Percentiles rank a stretch among this genome's conserved stretches.
Conservation (phyloP, 169 alveolate genomes). For the Eimeria necatrix region DNA sequence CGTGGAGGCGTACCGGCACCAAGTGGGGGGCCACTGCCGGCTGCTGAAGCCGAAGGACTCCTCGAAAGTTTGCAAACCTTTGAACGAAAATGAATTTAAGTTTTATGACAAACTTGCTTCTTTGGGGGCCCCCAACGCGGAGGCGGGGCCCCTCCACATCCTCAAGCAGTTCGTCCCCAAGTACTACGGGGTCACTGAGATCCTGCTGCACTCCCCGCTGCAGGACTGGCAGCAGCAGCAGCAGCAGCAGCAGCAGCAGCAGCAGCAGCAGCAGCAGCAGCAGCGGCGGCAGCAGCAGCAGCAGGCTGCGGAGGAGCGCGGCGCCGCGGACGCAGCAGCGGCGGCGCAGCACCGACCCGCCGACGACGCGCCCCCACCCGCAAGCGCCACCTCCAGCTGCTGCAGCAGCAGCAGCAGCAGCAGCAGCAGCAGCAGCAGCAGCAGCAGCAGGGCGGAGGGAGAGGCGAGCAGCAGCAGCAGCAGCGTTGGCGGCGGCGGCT, state of each 20-base stretch:
- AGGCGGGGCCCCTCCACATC: conserved; percentile 85
- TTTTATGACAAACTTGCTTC: conserved; percentile 84
- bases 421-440: no score
- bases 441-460: no score
- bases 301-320: background rate
- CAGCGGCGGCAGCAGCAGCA: background rate
- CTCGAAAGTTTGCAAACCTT: conserved; percentile 86
- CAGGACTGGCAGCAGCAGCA: conserved; percentile 5
- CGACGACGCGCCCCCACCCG: background rate
- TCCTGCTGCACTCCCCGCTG: conserved; percentile 53
- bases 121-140: conserved; percentile 82
- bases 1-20: conserved; percentile 87
- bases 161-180: conserved; percentile 86
- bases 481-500: no score
- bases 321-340: background rate
- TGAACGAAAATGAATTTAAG: conserved; percentile 84
- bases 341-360: background rate
- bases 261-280: background rate
- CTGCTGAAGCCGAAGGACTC: conserved; percentile 85
- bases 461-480: no score
- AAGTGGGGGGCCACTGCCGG: conserved; percentile 88
- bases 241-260: background rate
- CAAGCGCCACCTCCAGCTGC: no score
- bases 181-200: conserved; percentile 85
- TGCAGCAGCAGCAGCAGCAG: no score